Percentiles rank a stretch among this genome's conserved stretches.
These are phyloP conservation scores for Elsinoe necatrix DNA, from an alignment of 2,329 filamentous ascomycete species.

Conservation along the genomic window DNA sequence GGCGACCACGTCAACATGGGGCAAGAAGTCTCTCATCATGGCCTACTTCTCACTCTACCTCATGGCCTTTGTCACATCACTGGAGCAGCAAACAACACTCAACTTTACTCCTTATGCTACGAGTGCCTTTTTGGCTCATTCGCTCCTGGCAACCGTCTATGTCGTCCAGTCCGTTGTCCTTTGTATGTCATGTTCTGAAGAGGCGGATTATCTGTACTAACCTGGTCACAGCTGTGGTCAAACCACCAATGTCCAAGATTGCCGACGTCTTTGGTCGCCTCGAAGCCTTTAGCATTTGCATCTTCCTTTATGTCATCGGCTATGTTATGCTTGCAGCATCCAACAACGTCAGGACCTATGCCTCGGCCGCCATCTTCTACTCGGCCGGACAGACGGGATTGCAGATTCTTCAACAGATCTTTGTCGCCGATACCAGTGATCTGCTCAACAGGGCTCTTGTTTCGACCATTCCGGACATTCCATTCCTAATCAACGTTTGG, in stretches of 20 bases:
- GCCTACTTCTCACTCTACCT: constrained; percentile 41
- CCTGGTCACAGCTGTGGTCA: constrained; percentile 42
- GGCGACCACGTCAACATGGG: constrained; percentile 43
- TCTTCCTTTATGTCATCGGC: constrained; percentile 48
- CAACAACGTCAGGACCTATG: constrained; percentile 47
- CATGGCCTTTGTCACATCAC: constrained; percentile 58
- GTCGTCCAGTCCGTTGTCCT: constrained; percentile 58
- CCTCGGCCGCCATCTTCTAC: constrained; percentile 53
- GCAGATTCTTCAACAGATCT: constrained; percentile 54
- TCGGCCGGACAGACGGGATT: constrained; percentile 52
- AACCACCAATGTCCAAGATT: constrained; percentile 53
- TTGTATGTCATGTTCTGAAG: constrained; percentile 33
- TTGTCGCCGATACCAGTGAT: constrained; percentile 55
- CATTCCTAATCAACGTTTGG: constrained; percentile 55
- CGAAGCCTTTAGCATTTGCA: constrained; percentile 48
- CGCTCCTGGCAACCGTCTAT: constrained; percentile 55
- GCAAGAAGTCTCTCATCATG: constrained; percentile 37
- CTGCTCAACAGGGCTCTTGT: constrained; percentile 53
- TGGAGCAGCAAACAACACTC: constrained; percentile 56
- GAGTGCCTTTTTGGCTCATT: constrained; percentile 55
- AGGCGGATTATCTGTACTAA: constrained; percentile 6
- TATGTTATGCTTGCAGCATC: constrained; percentile 51
- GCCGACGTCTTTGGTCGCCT: constrained; percentile 55
- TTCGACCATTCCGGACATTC: constrained; percentile 50
- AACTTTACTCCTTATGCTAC: constrained; percentile 57